Conservation (phyloP, 768 basidiomycete species). For the Leccinum longicurvipes region DNA sequence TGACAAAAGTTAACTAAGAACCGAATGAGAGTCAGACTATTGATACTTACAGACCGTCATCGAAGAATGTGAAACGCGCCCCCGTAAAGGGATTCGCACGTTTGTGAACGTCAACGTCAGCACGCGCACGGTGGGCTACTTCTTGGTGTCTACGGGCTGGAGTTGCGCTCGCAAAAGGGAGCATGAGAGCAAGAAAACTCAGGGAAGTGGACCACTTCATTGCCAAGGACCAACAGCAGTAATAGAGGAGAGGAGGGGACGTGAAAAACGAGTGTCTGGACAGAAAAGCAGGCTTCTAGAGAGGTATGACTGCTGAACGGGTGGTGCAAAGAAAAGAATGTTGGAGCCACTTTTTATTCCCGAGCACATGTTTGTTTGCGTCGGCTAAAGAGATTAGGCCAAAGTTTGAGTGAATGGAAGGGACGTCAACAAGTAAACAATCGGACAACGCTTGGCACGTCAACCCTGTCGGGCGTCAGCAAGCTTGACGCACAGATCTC, state of each 20-base stretch:
- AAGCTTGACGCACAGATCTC: too few species aligned
- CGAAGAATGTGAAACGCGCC: conserved; percentile 52
- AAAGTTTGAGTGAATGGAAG: background rate
- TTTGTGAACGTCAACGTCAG: conserved; percentile 34
- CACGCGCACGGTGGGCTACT: conserved; percentile 43
- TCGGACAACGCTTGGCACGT: too few species aligned
- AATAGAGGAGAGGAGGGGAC: background rate
- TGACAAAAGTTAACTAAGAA: conserved; percentile 18
- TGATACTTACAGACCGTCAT: conserved; percentile 44
- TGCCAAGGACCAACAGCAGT: background rate
- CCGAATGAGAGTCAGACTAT: background rate
- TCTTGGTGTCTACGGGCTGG: conserved; percentile 36
- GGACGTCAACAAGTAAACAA: too few species aligned
- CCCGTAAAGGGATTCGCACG: conserved; percentile 29
- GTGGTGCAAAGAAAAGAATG: conserved; percentile 1
- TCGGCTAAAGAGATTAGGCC: conserved; percentile 16
- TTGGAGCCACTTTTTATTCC: background rate
- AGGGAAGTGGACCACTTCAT: conserved; percentile 31
- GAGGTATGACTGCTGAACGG: conserved; percentile 1
- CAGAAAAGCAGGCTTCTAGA: conserved; percentile 9
- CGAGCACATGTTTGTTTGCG: conserved; percentile 11
- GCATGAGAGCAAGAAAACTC: conserved; percentile 33
- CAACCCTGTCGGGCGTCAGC: too few species aligned
- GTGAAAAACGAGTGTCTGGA: conserved; percentile 23
- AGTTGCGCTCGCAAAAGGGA: conserved; percentile 34